Evolutionary conservation across 805 yeast species (phyloP).

Genomic region (Teunomyces lycoperdinae): DNA sequence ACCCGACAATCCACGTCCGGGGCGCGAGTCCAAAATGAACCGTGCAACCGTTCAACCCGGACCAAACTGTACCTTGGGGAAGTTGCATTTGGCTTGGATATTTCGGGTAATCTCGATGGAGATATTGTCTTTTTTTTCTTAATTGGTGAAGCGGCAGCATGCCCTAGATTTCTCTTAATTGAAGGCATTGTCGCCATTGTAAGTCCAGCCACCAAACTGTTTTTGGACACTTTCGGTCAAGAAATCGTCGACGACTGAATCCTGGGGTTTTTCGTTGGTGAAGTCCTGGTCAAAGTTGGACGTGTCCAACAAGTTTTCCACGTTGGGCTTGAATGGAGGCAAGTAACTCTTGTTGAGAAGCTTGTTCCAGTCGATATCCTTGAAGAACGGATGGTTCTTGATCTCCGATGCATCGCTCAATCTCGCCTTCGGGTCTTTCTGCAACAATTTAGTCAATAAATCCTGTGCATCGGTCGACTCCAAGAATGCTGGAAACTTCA

Average conservation of each 20-base stretch:
- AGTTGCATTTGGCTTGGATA: too few relatives aligned
- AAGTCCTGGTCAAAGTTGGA: slow-evolving; percentile 91
- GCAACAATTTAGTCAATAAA: slow-evolving; percentile 66
- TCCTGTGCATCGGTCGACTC: slow-evolving; percentile 80
- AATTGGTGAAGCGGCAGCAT: too few relatives aligned
- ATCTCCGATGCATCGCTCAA: slow-evolving; percentile 83
- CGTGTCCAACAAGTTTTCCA: slow-evolving; percentile 80
- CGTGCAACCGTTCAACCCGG: too few relatives aligned
- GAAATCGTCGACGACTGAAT: slow-evolving; percentile 90
- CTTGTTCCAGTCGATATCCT: slow-evolving; percentile 86
- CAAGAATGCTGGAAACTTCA: slow-evolving; percentile 84
- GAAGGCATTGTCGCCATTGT: slow-evolving; percentile 57
- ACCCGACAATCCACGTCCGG: too few relatives aligned
- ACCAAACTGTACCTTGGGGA: too few relatives aligned
- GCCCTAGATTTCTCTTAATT: background rate
- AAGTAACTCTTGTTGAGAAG: slow-evolving; percentile 81
- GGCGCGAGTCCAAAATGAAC: too few relatives aligned
- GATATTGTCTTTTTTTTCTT: too few relatives aligned
- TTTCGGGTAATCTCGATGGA: too few relatives aligned
- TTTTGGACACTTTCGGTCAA: slow-evolving; percentile 93
- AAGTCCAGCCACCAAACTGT: slow-evolving; percentile 99
- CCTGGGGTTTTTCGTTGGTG: slow-evolving; percentile 90
- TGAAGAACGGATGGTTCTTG: slow-evolving; percentile 79
- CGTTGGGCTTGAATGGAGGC: slow-evolving; percentile 95
- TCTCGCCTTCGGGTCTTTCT: slow-evolving; percentile 82